Base-by-base conservation (phyloP, 208 protist species). In the Trypanosomatidae sp. region DNA sequence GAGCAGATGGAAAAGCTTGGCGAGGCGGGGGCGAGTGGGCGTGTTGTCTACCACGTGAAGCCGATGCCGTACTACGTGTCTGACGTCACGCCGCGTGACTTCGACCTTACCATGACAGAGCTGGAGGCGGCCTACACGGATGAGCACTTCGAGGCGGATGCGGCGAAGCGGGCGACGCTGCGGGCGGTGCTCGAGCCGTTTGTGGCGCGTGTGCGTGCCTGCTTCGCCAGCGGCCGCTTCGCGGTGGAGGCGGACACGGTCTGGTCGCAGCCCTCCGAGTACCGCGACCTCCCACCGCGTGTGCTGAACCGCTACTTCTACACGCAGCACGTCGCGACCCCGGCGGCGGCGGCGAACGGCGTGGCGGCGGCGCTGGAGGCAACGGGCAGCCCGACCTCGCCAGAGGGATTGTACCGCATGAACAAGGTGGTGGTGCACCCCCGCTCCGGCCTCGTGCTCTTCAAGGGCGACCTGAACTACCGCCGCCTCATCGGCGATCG, bases 391-490 rank as follows among this genome's bases (percentile, higher is more conserved):
- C 30, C 75, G 0, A 58, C 36, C 25, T 71, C 72, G 12, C 65
- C 76, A 3, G 70, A 69, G 10, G 81, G 53, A 28, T 44, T 86
- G 10, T 85, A 80, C 71, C 69, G 69, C 43, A 78, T 80, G 46
- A 89, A 88, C 77, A 91, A 90, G 76, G 36, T 62, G n/a, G 52
- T 25, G 9, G 71, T 90, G 43, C 50, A 74, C 9, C 47, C 89
- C 30, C 73, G 73, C 50, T 90, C 75, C 13, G 80, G 82, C 10
- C 76, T 98, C 5, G 89, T 96, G 36, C 76, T 98, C 49, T 94
- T 95, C 76, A 98, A 98, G 71, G 94, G 94, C 4, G 94, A 98
- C 77, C 80, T 98, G 25, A 98, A 98, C 75, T 98, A 88, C 74
- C 92, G 94, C 55, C 90, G 92, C 22, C 81, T 98, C 39, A 50